phyloP scores from a whole-genome alignment of 2,329 filamentous ascomycete species.

The Cryoendolithus antarcticus region DNA sequence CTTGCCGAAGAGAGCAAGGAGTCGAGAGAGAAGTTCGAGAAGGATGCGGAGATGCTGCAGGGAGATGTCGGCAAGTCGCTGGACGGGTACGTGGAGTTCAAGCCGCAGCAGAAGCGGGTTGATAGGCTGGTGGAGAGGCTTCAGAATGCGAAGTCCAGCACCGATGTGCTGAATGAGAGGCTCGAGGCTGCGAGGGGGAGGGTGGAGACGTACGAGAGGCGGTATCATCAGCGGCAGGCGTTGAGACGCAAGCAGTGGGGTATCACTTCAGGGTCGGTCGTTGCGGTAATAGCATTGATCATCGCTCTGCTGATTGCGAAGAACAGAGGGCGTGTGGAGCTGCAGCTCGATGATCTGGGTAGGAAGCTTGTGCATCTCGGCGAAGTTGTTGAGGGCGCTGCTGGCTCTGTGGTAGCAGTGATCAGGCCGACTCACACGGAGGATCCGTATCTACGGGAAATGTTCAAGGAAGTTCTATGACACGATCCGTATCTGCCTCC shows the following conservation, averaged over 20 bases:
- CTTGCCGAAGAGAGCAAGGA: slow-evolving; percentile 50
- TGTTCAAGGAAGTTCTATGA: slow-evolving; percentile 14
- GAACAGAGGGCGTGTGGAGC: slow-evolving; percentile 12
- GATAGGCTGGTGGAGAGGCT: slow-evolving; percentile 50
- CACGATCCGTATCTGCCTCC: not conserved
- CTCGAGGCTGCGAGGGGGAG: slow-evolving; percentile 51
- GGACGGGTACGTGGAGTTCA: slow-evolving; percentile 48
- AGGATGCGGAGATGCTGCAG: slow-evolving; percentile 34
- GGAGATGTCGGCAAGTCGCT: slow-evolving; percentile 49
- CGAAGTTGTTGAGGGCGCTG: slow-evolving; percentile 12
- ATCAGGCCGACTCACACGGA: slow-evolving; percentile 12
- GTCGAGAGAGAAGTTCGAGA: slow-evolving; percentile 34
- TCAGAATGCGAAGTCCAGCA: slow-evolving; percentile 45
- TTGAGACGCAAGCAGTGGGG: slow-evolving; percentile 31
- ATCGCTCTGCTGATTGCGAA: slow-evolving; percentile 15
- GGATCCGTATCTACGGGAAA: slow-evolving; percentile 16
- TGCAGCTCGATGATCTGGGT: slow-evolving; percentile 9
- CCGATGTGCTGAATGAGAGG: slow-evolving; percentile 47
- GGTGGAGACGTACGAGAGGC: slow-evolving; percentile 55
- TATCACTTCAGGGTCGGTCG: slow-evolving; percentile 16
- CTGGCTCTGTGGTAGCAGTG: slow-evolving; percentile 7
- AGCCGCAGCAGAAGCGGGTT: slow-evolving; percentile 53
- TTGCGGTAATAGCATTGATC: slow-evolving; percentile 13
- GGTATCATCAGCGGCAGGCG: slow-evolving; percentile 57
- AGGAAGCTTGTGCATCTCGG: slow-evolving; percentile 9